phyloP scores from a whole-genome alignment of 495 filamentous ascomycete species.

The Tuber indicum region DNA sequence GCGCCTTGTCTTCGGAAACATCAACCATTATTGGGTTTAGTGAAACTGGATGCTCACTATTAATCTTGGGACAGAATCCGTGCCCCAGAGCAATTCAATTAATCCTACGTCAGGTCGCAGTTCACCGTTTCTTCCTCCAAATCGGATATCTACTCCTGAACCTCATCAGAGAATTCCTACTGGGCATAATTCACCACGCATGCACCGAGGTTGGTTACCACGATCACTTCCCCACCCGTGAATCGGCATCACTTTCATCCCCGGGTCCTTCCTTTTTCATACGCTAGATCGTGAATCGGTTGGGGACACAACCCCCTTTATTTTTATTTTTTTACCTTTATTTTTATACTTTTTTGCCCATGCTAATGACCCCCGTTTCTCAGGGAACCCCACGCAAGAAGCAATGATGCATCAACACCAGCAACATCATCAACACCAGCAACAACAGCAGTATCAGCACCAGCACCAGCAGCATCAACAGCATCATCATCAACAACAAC shows the following conservation, averaged over 20 bases:
- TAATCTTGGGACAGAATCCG: slow-evolving; percentile 33
- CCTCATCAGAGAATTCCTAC: slow-evolving; percentile 35
- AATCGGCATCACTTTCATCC: slow-evolving; percentile 22
- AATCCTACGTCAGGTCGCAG: slow-evolving; percentile 36
- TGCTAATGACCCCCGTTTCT: neutral
- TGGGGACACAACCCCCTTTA: slow-evolving; percentile 25
- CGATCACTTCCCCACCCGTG: slow-evolving; percentile 13
- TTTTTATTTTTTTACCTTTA: neutral
- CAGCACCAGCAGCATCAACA: slow-evolving; percentile 8
- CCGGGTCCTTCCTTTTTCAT: slow-evolving; percentile 8
- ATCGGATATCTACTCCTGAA: slow-evolving; percentile 38
- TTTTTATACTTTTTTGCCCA: slow-evolving; percentile 6
- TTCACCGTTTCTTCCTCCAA: slow-evolving; percentile 36
- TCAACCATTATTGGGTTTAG: slow-evolving; percentile 25
- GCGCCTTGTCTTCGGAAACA: slow-evolving; percentile 25
- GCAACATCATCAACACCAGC: slow-evolving; percentile 18
- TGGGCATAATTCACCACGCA: slow-evolving; percentile 33
- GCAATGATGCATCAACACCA: slow-evolving; percentile 33
- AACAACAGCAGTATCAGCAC: slow-evolving; percentile 15
- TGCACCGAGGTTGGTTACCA: slow-evolving; percentile 37
- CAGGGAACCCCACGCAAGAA: slow-evolving; percentile 27
- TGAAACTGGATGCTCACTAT: slow-evolving; percentile 30
- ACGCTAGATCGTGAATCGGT: slow-evolving; percentile 34
- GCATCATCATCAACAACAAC: too few species aligned
- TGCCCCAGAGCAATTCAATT: slow-evolving; percentile 38